phyloP scores from a whole-genome alignment of 345 rosid species.

The Gossypium ekmanianum region DNA sequence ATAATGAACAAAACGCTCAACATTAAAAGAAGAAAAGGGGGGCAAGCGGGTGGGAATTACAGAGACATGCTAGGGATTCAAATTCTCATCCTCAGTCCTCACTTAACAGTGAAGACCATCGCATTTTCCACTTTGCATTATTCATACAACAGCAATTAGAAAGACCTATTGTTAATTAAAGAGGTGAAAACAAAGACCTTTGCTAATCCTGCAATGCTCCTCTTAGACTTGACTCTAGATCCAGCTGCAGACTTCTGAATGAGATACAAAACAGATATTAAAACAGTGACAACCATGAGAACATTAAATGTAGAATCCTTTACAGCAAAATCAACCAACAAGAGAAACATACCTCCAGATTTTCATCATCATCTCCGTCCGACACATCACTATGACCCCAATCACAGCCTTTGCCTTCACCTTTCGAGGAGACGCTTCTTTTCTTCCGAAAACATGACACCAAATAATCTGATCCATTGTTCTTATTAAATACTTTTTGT shows the following conservation, averaged over 20 bases:
- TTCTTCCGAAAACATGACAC: constrained; percentile 38
- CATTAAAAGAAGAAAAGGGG: background rate
- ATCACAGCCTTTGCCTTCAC: constrained; percentile 42
- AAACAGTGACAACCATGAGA: constrained; percentile 8
- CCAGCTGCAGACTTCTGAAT: constrained; percentile 47
- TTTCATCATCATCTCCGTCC: constrained; percentile 43
- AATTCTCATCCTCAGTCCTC: background rate
- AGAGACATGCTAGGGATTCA: background rate
- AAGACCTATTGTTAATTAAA: constrained; percentile 8
- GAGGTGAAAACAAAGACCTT: constrained; percentile 45
- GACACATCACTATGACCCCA: constrained; percentile 33
- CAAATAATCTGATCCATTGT: constrained; percentile 33
- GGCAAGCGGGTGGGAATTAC: background rate
- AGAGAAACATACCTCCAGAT: constrained; percentile 46
- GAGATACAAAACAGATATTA: constrained; percentile 11
- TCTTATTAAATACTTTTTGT: constrained; percentile 25
- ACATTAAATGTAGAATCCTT: background rate
- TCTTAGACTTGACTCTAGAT: constrained; percentile 62
- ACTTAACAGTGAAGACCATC: background rate
- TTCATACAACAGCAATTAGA: constrained; percentile 5
- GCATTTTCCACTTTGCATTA: background rate
- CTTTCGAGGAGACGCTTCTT: constrained; percentile 36
- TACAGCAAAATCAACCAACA: constrained; percentile 9
- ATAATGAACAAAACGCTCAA: constrained; percentile 11
- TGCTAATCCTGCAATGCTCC: constrained; percentile 62